Evolutionary conservation across 257 asterid genomes (phyloP), one percentile per base, ranked within the genome.

Genomic region (Echites panduratus): DNA sequence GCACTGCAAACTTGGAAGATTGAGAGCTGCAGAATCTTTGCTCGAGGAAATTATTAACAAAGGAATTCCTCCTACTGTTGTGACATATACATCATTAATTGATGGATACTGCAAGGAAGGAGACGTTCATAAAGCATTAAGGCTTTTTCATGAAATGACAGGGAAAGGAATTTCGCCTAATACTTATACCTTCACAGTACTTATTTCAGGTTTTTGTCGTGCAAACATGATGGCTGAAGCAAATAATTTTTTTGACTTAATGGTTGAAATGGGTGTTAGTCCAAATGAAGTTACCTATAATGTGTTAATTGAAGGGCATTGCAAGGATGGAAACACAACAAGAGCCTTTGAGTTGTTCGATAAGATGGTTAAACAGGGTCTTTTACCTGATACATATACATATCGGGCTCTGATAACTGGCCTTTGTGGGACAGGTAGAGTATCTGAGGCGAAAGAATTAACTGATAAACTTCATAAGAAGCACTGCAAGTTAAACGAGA

Each of bases 271-370:
- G 84, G 84, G 84, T 70, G 85, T 87, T 47, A 72, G 73, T 62
- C 96, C 97, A 16, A 91, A 84, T 66, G 93, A 89, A 87, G 84
- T 88, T 63, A 89, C 96, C 11, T 94, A 91, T 76, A 94, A 89
- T 74, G 90, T 91, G 62, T 81, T 91, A 79, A 88, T 94, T 68
- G 95, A 94, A 76, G 99, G 97, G 49, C 48, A 80, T 70, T 91
- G 96, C 78, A 87, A 76, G 80, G 70, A 72, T 43, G 99, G 93
- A 11, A 78, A 89, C 71, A 20, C 76, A 5, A 69, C 68, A 29
- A 85, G 75, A 75, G 99, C 92, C 69, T 91, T 94, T 70, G 87
- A 86, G 82, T 78, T 94, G 89, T 76, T 80, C 10, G 78, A 82
- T 79, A 97, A 94, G 80, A 89, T 94, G 99, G 70, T 71, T 70